Evolutionary conservation across 768 basidiomycete species (phyloP).

Genomic region (Hydnum rufescens): DNA sequence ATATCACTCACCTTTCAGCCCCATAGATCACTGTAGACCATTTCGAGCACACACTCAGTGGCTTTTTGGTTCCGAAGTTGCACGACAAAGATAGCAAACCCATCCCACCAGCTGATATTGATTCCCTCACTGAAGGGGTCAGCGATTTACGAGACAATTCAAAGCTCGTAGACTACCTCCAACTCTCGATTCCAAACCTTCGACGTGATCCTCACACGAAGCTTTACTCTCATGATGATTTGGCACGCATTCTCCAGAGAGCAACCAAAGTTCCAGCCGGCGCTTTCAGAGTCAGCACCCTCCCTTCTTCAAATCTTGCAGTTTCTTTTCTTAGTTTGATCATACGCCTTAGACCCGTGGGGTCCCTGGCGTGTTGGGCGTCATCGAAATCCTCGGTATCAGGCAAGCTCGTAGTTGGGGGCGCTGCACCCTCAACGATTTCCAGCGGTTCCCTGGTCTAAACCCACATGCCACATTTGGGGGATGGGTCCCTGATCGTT

Average conservation of each 20-base stretch:
- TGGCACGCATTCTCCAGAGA: conserved; percentile 8
- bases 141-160: neutral
- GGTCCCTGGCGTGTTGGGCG: conserved; percentile 9
- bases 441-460: conserved; percentile 62
- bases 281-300: conserved; percentile 2
- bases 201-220: neutral
- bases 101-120: neutral
- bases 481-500: too few relatives aligned
- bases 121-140: neutral
- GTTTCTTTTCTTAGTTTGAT: neutral
- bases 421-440: conserved; percentile 43
- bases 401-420: conserved; percentile 11
- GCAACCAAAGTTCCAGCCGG: conserved; percentile 7
- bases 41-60: neutral
- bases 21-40: conserved; percentile 6
- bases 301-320: neutral
- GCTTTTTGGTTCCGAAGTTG: too few relatives aligned
- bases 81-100: neutral
- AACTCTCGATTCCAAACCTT: neutral
- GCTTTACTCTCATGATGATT: conserved; percentile 3
- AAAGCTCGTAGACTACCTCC: neutral
- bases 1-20: too few relatives aligned
- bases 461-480: conserved; percentile 51
- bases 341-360: conserved; percentile 9
- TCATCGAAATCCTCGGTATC: conserved; percentile 11